These are phyloP conservation scores for Sanguinoderma infundibulare DNA, from an alignment of 1,284 basidiomycete species.

Conservation along the genomic window DNA sequence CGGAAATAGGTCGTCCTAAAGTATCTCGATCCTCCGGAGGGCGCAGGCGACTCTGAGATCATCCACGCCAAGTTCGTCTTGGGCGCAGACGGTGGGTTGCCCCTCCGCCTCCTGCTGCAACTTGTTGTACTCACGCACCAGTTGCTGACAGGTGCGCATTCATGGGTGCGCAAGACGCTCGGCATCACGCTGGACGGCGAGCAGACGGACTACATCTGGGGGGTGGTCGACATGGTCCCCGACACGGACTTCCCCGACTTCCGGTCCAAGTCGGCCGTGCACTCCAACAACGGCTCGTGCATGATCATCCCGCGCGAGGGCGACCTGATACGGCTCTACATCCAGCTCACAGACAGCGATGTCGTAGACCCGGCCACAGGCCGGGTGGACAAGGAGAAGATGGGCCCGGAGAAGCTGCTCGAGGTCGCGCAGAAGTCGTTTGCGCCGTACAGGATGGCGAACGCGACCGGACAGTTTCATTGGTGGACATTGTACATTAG, in stretches of 20 bases:
- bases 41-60: constrained; percentile 41
- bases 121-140: not conserved
- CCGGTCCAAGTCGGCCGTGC: constrained; percentile 67
- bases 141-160: constrained; percentile 65
- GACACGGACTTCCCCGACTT: constrained; percentile 85
- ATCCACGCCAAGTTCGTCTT: constrained; percentile 59
- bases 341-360: constrained; percentile 65
- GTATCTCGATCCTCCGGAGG: constrained; percentile 33
- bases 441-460: constrained; percentile 67
- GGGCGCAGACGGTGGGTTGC: constrained; percentile 52
- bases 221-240: constrained; percentile 74
- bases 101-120: not conserved
- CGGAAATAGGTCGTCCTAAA: constrained; percentile 42
- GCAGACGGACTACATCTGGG: constrained; percentile 82
- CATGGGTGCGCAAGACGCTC: constrained; percentile 76
- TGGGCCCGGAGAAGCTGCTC: constrained; percentile 65
- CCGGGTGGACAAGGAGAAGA: constrained; percentile 63
- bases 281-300: constrained; percentile 55
- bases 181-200: constrained; percentile 80
- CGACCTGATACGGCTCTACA: constrained; percentile 76
- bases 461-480: constrained; percentile 56
- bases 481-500: constrained; percentile 85
- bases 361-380: constrained; percentile 50
- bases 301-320: constrained; percentile 82
- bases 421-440: constrained; percentile 72